These are phyloP conservation scores for Metschnikowia vanudenii DNA, from an alignment of 805 yeast species.

Conservation along the genomic window DNA sequence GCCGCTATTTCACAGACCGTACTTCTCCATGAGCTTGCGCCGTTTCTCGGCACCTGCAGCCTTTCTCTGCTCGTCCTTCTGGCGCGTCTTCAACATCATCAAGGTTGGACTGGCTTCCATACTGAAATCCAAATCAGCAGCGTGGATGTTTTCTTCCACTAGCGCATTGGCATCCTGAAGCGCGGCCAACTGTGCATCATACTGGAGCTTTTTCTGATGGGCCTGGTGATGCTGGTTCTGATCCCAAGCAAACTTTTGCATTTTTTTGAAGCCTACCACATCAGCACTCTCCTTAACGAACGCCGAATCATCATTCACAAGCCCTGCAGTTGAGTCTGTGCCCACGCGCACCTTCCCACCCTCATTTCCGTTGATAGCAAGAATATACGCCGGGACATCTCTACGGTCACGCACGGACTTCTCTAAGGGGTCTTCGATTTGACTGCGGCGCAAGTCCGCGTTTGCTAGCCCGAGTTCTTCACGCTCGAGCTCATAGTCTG, in stretches of 20 bases:
- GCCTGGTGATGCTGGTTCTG: conserved; percentile 18
- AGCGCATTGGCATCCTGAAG: conserved; percentile 13
- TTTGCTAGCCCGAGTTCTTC: conserved; percentile 33
- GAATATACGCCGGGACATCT: conserved; percentile 70
- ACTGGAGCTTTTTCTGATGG: conserved; percentile 11
- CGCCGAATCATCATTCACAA: conserved; percentile 14
- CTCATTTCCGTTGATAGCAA: conserved; percentile 36
- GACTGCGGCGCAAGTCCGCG: conserved; percentile 24
- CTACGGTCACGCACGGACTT: conserved; percentile 60
- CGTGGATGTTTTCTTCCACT: conserved; percentile 9
- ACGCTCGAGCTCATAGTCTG: conserved; percentile 42
- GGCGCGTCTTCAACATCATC: conserved; percentile 28
- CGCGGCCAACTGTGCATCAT: conserved; percentile 13
- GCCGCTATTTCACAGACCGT: conserved; percentile 6
- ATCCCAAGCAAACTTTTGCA: conserved; percentile 52
- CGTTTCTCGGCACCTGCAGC: conserved; percentile 13
- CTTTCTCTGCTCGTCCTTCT: conserved; percentile 21
- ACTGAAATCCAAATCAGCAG: conserved; percentile 28
- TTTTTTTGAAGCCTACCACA: conserved; percentile 49
- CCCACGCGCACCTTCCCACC: conserved; percentile 38
- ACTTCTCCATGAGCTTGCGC: conserved; percentile 13
- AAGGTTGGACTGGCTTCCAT: conserved; percentile 40
- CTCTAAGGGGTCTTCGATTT: conserved; percentile 36
- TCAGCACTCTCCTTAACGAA: conserved; percentile 44
- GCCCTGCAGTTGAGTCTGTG: conserved; percentile 27